phyloP scores from a whole-genome alignment of 108 stramenopile species.

The Fragilariopsis cylindrus region DNA sequence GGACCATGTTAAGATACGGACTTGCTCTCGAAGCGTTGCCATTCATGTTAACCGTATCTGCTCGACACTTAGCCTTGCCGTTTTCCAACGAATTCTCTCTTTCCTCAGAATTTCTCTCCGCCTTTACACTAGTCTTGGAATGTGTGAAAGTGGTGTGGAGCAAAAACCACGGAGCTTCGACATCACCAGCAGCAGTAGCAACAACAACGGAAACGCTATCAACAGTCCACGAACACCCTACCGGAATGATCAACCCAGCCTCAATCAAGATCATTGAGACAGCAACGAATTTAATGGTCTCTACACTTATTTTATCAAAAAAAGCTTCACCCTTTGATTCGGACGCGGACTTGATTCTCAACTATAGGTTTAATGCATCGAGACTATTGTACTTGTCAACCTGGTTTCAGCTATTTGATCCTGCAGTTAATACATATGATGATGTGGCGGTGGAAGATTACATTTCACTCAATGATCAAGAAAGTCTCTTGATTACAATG shows the following conservation, averaged over 20 bases:
- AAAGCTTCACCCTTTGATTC: not conserved
- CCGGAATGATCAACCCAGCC: not conserved
- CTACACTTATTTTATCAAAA: not conserved
- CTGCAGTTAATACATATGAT: not conserved
- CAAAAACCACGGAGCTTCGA: not conserved
- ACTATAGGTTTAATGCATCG: conserved; percentile 5
- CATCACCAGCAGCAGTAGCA: not conserved
- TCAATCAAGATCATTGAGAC: not conserved
- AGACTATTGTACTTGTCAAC: conserved; percentile 4
- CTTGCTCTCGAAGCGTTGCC: conserved; percentile 50
- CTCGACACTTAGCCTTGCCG: conserved; percentile 39
- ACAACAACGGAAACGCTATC: conserved; percentile 12
- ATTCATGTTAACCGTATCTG: conserved; percentile 52
- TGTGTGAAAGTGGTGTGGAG: conserved; percentile 25
- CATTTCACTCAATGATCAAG: not conserved
- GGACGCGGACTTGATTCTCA: not conserved
- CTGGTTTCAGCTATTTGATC: conserved; percentile 20
- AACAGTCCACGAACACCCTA: conserved; percentile 8
- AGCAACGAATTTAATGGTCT: conserved; percentile 2
- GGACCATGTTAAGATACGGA: conserved; percentile 76
- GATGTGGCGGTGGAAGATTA: conserved; percentile 2
- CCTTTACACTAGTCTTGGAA: conserved; percentile 43
- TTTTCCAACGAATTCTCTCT: conserved; percentile 31
- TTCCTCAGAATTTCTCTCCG: conserved; percentile 55
- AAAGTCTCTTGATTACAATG: conserved; percentile 4